Conservation (phyloP, 768 basidiomycete genomes). For the Rubroboletus pulcherrimus region DNA sequence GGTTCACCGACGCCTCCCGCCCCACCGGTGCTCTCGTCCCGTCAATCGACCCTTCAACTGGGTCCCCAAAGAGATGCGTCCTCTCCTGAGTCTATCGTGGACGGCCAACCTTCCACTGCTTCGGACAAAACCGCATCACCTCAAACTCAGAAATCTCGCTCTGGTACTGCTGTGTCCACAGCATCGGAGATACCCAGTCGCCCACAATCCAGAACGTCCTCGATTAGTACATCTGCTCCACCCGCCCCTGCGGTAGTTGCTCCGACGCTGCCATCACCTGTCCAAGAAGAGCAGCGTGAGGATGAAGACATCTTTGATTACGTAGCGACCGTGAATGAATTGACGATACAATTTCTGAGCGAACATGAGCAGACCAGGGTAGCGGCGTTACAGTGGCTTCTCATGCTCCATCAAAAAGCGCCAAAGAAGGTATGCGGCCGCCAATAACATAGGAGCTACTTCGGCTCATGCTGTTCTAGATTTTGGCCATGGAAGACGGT, state of each 20-base stretch:
- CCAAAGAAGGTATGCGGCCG: slow-evolving; percentile 73
- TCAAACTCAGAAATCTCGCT: slow-evolving; percentile 27
- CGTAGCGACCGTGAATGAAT: slow-evolving; percentile 84
- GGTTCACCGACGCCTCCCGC: slow-evolving; percentile 56
- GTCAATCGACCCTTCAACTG: slow-evolving; percentile 48
- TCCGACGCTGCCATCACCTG: slow-evolving; percentile 28
- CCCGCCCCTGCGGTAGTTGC: slow-evolving; percentile 32
- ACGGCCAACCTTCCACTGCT: slow-evolving; percentile 28
- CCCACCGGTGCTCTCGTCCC: slow-evolving; percentile 39
- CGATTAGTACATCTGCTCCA: slow-evolving; percentile 37
- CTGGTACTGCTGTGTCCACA: slow-evolving; percentile 19
- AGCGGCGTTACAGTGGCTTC: slow-evolving; percentile 93
- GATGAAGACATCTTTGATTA: slow-evolving; percentile 85
- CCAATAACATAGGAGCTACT: not conserved
- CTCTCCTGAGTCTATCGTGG: slow-evolving; percentile 43
- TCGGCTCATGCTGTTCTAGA: slow-evolving; percentile 43
- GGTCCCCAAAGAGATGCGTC: slow-evolving; percentile 42
- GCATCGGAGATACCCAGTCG: slow-evolving; percentile 44
- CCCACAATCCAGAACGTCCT: slow-evolving; percentile 60
- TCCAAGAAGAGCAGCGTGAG: slow-evolving; percentile 40
- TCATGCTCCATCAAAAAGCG: slow-evolving; percentile 98
- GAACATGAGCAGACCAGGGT: slow-evolving; percentile 97
- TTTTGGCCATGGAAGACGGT: slow-evolving; percentile 92
- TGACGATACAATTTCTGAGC: slow-evolving; percentile 91
- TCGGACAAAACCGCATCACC: slow-evolving; percentile 40